Evolutionary conservation across 2,329 filamentous ascomycete genomes (phyloP), one percentile per base, ranked within the genome.

Genomic region (Diaporthe sp.): DNA sequence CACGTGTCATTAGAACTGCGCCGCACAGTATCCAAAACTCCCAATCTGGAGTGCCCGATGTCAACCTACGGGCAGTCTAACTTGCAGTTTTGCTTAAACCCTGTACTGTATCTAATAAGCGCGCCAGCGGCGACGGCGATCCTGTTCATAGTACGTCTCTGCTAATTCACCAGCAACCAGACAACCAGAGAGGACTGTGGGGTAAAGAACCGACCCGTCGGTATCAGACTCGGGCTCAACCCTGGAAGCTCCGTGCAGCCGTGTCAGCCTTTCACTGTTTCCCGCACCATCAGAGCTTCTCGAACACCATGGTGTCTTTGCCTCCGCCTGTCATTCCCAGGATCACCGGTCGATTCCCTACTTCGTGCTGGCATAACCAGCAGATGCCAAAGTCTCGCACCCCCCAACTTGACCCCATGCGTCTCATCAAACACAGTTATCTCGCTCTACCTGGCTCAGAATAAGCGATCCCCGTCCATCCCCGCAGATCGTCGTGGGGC

Each of bases 401-500:
- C 44, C 44, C 63, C 59, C 35, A 63, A 32, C 9, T 42, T 22
- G n/a, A 44, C 35, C 56, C 63, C 63, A 37, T 66, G 44, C 44
- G 63, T 66, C 63, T 68, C 47, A 68, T 68, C 47, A 68, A 68
- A 68, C 13, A 51, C 37, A 68, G 32, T 68, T 30, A 68, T 68
- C 47, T 68, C 63, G 63, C 63, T 68, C 63, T 53, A 7, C 32
- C 32, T 68, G 47, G 47, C 63, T 53, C 32, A 68, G 32, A 53
- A 68, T 47, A 63, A 61, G 55, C 44, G 51, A 63, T 42, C 70
- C 63, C 73, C 56, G 61, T 39, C 35, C 70, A 39, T 32, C 56
- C 56, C 70, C 70, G 70, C 70, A 71, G 70, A 70, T 69, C 71
- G 53, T 50, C 63, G 10, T 44, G 59, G 63, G 71, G 55, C 68